Base-by-base conservation (phyloP, 352 stramenopile genomes). In the Phytopythium oedochilum region DNA sequence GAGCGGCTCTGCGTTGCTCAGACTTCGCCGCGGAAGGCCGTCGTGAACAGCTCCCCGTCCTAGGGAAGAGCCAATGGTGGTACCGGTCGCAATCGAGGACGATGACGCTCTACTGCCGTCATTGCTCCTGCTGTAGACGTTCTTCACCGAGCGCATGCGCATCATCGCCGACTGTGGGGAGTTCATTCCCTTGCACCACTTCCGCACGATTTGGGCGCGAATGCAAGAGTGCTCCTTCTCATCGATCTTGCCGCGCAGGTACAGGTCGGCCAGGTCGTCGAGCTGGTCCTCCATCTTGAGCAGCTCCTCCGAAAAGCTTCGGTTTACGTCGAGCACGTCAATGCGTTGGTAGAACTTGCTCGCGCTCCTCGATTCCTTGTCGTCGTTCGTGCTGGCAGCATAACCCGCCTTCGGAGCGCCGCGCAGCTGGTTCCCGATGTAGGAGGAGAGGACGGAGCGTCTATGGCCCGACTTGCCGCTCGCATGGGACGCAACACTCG, bases 181-280 rank as follows among this genome's bases (percentile, higher is more conserved):
- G 53, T 92, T 88, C 55, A 92, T 79, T 15, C 75, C 77, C 50
- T 87, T 84, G 55, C 82, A 92, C 77, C 78, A 92, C 49, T 89
- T 92, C 36, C 82, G 73, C 20, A 92, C 78, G 54, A 92, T 92
- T 60, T 89, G 78, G 17, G 76, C 75, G 44, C 84, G 83, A 60
- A 92, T 92, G 60, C 78, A 92, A n/a, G 78, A 80, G 54, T 89
- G 79, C 47, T 92, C 82, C 56, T 89, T 92, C 65, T 92, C 82
- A 60, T 92, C 82, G 53, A 92, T 92, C 59, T 89, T 88, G 15
- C 82, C 82, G 3, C 82, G 76, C 2, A 85, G 51, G 62, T 79
- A 92, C n/a, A 92, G 59, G 44, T 87, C 73, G 0, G 66, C 73
- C 12, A 92, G 63, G 51, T 89, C 82, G 22, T 89, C 77, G 10